Evolutionary conservation across 495 filamentous ascomycete genomes (phyloP).

Genomic region (Neurospora sublineolata): DNA sequence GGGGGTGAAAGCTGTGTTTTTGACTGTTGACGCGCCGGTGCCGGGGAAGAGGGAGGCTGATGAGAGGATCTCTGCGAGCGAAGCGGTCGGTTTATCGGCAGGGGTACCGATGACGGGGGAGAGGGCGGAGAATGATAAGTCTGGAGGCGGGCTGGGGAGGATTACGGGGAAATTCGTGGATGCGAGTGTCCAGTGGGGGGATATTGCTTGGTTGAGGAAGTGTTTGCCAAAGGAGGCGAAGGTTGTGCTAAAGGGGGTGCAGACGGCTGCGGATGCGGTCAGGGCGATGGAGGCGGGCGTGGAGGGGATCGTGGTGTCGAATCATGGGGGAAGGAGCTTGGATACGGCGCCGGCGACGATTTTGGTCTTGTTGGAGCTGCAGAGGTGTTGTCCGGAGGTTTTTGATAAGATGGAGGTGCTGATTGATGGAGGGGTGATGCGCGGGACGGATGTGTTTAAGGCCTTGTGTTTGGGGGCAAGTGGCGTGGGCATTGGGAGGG

Average conservation of each 20-base stretch:
- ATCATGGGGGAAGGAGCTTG: slow-evolving; percentile 59
- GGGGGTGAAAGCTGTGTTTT: slow-evolving; percentile 53
- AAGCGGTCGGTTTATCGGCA: slow-evolving; percentile 25
- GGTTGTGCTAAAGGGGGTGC: slow-evolving; percentile 55
- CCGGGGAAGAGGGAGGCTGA: slow-evolving; percentile 54
- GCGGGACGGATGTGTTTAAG: slow-evolving; percentile 61
- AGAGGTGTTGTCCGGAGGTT: slow-evolving; percentile 45
- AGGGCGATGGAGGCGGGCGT: slow-evolving; percentile 43
- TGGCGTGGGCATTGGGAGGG: slow-evolving; percentile 54
- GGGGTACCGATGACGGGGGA: slow-evolving; percentile 46
- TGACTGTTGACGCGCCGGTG: slow-evolving; percentile 58
- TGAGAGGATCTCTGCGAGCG: slow-evolving; percentile 44
- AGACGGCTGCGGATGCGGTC: slow-evolving; percentile 48
- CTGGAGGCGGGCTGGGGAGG: slow-evolving; percentile 58
- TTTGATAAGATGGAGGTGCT: slow-evolving; percentile 53
- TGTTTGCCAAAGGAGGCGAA: slow-evolving; percentile 30
- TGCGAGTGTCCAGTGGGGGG: slow-evolving; percentile 62
- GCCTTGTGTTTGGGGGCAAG: slow-evolving; percentile 54
- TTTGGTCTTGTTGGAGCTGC: slow-evolving; percentile 52
- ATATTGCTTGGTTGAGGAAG: slow-evolving; percentile 40
- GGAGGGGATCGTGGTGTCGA: slow-evolving; percentile 50
- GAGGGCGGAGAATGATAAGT: slow-evolving; percentile 50
- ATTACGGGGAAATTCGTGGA: slow-evolving; percentile 67
- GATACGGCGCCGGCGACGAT: slow-evolving; percentile 54
- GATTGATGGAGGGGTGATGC: slow-evolving; percentile 54